Conservation (phyloP, 495 filamentous ascomycete species). For the Aspergillus nanangensis region DNA sequence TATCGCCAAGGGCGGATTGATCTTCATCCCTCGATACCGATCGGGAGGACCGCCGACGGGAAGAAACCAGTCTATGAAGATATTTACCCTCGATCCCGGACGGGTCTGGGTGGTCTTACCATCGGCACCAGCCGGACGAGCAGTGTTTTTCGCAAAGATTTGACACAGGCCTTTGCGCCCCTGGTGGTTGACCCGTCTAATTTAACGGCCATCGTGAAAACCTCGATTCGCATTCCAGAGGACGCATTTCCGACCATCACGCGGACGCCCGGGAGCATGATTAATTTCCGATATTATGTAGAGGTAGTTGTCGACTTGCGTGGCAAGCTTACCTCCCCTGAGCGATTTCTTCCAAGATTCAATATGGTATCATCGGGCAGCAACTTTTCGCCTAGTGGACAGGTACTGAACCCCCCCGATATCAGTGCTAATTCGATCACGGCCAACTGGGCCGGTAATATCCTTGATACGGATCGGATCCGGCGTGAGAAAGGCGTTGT, state of each 20-base stretch:
- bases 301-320: slow-evolving; percentile 91
- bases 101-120: slow-evolving; percentile 75
- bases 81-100: slow-evolving; percentile 69
- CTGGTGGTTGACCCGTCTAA: slow-evolving; percentile 77
- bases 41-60: slow-evolving; percentile 55
- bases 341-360: slow-evolving; percentile 56
- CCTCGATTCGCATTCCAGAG: slow-evolving; percentile 79
- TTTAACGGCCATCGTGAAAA: slow-evolving; percentile 71
- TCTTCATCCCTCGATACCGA: slow-evolving; percentile 65
- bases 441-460: slow-evolving; percentile 62
- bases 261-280: slow-evolving; percentile 82
- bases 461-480: slow-evolving; percentile 86
- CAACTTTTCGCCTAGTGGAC: slow-evolving; percentile 42
- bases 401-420: slow-evolving; percentile 41
- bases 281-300: slow-evolving; percentile 88
- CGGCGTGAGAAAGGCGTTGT: slow-evolving; percentile 85
- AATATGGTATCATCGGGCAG: slow-evolving; percentile 48
- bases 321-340: slow-evolving; percentile 70
- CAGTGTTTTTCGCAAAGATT: slow-evolving; percentile 88
- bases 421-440: slow-evolving; percentile 32
- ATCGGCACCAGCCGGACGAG: slow-evolving; percentile 75
- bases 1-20: slow-evolving; percentile 92
- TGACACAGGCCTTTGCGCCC: slow-evolving; percentile 81
- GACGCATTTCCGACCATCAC: slow-evolving; percentile 91
- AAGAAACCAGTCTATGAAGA: slow-evolving; percentile 74